Evolutionary conservation across 75 land plant species (phyloP), one percentile per base, ranked within the genome.

Genomic region (Larix kaempferi): DNA sequence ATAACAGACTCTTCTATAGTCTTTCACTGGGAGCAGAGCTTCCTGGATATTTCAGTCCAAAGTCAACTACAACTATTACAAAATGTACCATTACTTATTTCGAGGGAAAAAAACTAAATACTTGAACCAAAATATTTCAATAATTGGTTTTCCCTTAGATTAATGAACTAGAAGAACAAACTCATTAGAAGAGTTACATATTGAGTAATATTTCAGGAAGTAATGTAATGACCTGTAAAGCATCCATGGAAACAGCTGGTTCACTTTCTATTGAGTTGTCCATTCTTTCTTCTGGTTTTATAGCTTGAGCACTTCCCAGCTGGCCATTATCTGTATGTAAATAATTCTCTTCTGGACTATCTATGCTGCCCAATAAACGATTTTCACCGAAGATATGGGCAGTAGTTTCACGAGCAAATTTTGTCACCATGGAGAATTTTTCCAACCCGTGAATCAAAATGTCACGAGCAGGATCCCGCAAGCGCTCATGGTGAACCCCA

Each of bases 361-460:
- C 59, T 58, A 66, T 37, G 66, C 78, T 77, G 5, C 79, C 81
- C 79, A 84, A 78, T 59, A 78, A 57, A 33, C 89, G 87, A 77
- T 57, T 81, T 73, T 95, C 98, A 54, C 97, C 84, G 76, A 96
- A 90, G 13, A 97, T 80, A 49, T 92, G 95, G 12, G 99, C 93
- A 71, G 95, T 94, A 79, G 99, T 94, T 63, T 97, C 98, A 44
- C 99, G 87, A 19, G 99, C 99, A 84, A 97, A 94, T 84, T 88
- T 97, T 55, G 99, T 97, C 27, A 97, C 98, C 80, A 92, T 87
- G 21, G 98, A 97, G 73, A 97, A 97, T 81, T 97, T 97, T 75
- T 97, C 98, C 85, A 97, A 56, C 3, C 95, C 99, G 69, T 97
- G 93, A 78, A 97, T 87, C 54, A 97, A 92, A 27, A 94, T 56